These are phyloP conservation scores for Pezicula radicicola DNA, from an alignment of 2,329 filamentous ascomycete species.

Conservation along the genomic window DNA sequence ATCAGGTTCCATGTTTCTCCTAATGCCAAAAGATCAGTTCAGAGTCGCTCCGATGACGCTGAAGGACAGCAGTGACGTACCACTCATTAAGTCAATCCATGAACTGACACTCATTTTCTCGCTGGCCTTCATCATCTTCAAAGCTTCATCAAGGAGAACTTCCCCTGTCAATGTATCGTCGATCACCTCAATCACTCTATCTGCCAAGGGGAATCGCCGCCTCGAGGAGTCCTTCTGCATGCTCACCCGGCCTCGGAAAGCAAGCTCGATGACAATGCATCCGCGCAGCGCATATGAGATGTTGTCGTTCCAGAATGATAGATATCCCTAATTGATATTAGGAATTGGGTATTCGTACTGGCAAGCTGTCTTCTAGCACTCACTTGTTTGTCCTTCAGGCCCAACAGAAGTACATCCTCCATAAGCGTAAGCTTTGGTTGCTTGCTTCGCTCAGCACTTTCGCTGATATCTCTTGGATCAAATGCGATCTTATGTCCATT, in stretches of 20 bases:
- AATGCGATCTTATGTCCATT: conserved; percentile 99
- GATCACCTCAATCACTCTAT: conserved; percentile 93
- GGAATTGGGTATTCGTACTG: not conserved
- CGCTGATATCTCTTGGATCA: conserved; percentile 94
- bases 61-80: conserved; percentile 41
- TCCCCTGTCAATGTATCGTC: conserved; percentile 96
- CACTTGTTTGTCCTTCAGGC: conserved; percentile 98
- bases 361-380: conserved; percentile 24
- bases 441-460: conserved; percentile 93
- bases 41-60: not conserved
- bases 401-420: conserved; percentile 95
- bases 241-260: conserved; percentile 91
- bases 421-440: conserved; percentile 98
- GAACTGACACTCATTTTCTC: conserved; percentile 99
- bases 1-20: conserved; percentile 99
- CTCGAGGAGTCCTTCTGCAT: conserved; percentile 97
- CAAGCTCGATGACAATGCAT: conserved; percentile 97
- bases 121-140: conserved; percentile 99
- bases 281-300: conserved; percentile 97
- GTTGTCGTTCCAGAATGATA: conserved; percentile 99
- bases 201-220: conserved; percentile 87
- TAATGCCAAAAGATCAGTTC: conserved; percentile 35
- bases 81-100: conserved; percentile 99
- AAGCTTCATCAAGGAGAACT: conserved; percentile 91
- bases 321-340: conserved; percentile 68